phyloP scores from a whole-genome alignment of 352 stramenopile species.

The Phytopythium aichiense region DNA sequence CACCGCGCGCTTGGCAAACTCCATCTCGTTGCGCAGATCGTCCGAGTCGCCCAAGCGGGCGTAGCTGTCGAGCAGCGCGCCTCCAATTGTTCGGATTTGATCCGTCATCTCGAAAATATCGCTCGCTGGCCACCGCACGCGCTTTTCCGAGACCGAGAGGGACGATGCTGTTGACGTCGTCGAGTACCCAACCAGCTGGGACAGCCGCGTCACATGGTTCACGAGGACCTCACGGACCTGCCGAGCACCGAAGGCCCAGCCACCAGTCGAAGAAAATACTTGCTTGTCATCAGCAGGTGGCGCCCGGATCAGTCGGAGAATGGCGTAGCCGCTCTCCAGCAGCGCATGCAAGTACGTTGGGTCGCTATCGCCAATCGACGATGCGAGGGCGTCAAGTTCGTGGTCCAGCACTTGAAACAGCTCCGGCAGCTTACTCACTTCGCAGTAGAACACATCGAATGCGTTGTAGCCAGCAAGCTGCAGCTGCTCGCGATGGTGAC shows the following conservation, averaged over 20 bases:
- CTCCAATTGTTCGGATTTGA: slow-evolving; percentile 56
- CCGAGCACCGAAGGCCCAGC: slow-evolving; percentile 52
- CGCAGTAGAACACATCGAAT: slow-evolving; percentile 87
- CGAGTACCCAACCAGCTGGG: slow-evolving; percentile 45
- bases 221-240: slow-evolving; percentile 57
- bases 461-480: slow-evolving; percentile 76
- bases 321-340: slow-evolving; percentile 62
- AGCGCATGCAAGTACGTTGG: slow-evolving; percentile 53
- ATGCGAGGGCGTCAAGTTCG: slow-evolving; percentile 50
- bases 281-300: slow-evolving; percentile 12
- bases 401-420: slow-evolving; percentile 53
- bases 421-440: slow-evolving; percentile 77
- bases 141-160: slow-evolving; percentile 13
- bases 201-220: slow-evolving; percentile 60
- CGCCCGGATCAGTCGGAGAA: slow-evolving; percentile 61
- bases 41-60: slow-evolving; percentile 49
- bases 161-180: neutral
- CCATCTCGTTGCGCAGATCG: slow-evolving; percentile 56
- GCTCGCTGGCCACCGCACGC: slow-evolving; percentile 41
- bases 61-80: slow-evolving; percentile 52
- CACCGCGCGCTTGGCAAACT: slow-evolving; percentile 51
- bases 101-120: slow-evolving; percentile 65
- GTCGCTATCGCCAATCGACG: slow-evolving; percentile 58
- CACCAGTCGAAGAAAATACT: slow-evolving; percentile 25
- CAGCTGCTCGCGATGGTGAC: slow-evolving; percentile 77